Base-by-base conservation (phyloP, 805 yeast species). In the Teunomyces funiuensis region DNA sequence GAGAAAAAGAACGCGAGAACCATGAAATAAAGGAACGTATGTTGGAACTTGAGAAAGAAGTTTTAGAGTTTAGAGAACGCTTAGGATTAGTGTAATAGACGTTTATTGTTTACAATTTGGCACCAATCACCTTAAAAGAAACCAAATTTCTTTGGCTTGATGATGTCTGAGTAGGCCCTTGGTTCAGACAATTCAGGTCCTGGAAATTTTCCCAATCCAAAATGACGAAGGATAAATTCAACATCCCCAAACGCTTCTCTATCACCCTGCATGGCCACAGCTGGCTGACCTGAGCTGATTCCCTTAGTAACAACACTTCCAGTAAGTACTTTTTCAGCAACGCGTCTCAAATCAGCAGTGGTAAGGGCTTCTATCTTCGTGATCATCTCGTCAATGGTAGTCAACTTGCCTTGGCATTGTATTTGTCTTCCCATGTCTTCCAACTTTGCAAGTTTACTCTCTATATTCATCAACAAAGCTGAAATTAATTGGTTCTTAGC, bases 361-460 rank as follows among this genome's bases (percentile, higher is more conserved):
- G 87, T 76, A 46, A 93, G 75, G 8, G 61, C 58, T 44, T 85
- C 89, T 46, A 93, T 88, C 54, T 81, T 80, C 5, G 63, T 68
- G 42, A 91, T 83, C 95, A 91, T 89, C 54, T 89, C 96, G 25
- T 72, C 67, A 6, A 88, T 83, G 10, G 86, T 80, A 6, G 90
- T 77, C 49, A 85, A 79, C 50, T 76, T 77, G 31, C 88, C 88
- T 58, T 85, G 88, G 34, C 87, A 79, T 63, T 87, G 96, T 18
- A 93, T 80, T 63, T 93, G 99, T 63, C 98, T 80, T 10, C 98
- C 98, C 65, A 90, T 73, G 56, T 93, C 99, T 65, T 93, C 99
- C 42, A 93, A 71, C 57, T 88, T 90, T n/a, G 95, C 95, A 73
- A 91, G 76, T 59, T 86, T 88, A 49, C 93, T 83, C 63, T 93